Evolutionary conservation across 179 eudicot genomes (phyloP), one percentile per base, ranked within the genome.

Genomic region (Gypsophila paniculata): DNA sequence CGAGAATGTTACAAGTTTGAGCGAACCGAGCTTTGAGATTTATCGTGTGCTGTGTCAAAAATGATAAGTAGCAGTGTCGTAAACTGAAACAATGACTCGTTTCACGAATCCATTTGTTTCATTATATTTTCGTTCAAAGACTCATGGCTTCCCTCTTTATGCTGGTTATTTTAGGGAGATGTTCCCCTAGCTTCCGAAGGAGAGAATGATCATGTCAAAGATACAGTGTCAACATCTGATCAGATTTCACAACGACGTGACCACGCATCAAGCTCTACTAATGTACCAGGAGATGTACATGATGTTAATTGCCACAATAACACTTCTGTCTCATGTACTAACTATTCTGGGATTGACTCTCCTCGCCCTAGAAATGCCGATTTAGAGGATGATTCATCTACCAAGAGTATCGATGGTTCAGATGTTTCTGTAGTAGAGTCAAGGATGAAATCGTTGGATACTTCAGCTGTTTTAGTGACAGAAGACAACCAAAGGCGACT

Each of bases 401-500:
- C 68, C 59, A 75, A 72, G 29, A 70, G 77, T 69, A 69, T 58
- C 53, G n/a, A 64, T 70, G 79, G 65, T 53, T 71, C 76, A 46
- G 80, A 77, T 55, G 23, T 55, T 65, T 70, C 84, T 15, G 52
- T 19, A 44, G 29, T 78, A n/a, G 82, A 79, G 69, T 74, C 83
- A 44, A 77, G 71, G 69, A 74, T 86, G 81, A 72, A 68, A 70
- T 60, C 81, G 23, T 44, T 77, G 68, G 81, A 79, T 76, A 65
- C 74, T 10, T 74, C 86, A 26, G 54, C 67, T 4, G 75, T 68
- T 64, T 26, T 70, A 72, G 65, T 55, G 36, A 57, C 64, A 63
- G 78, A 74, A 49, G 62, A 61, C 46, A 72, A 62, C 70, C 67
- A 34, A 68, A 66, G 36, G 67, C 79, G 74, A 81, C 77, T 36